Evolutionary conservation across 2,329 filamentous ascomycete genomes (phyloP), one percentile per base, ranked within the genome.

Genomic region (Beauveria rudraprayagi): DNA sequence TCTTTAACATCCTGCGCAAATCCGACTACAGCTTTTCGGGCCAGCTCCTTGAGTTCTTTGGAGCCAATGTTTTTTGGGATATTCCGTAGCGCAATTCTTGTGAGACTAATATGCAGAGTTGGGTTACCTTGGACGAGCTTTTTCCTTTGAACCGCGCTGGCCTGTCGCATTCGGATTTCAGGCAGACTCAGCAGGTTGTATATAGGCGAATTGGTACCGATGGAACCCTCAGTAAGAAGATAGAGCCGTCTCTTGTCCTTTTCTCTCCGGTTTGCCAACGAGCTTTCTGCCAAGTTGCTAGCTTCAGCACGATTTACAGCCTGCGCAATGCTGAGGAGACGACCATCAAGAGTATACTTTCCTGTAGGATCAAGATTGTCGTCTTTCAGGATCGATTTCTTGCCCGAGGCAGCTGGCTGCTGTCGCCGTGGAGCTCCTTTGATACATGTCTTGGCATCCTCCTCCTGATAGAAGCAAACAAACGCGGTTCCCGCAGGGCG

Each of bases 401-500:
- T 89, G 63, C 83, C 76, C 17, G 78, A 74, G n/a, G 78, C 70
- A 10, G 75, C 65, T 1, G 75, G 68, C 22, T 79, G 75, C 62
- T 80, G 76, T 34, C 78, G 73, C 28, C 82, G 84, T 0, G 94
- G 94, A 1, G 92, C 90, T 16, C 79, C 81, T 65, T 86, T 87
- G 64, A 97, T 78, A 71, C 94, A 97, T 22, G 80, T 73, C 70
- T 87, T 85, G 65, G 88, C 90, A 70, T 96, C 91, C 22, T 88
- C 84, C 43, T 80, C 77, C 55, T 88, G 87, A 75, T 87, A 88
- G 76, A 99, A 99, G 76, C 91, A 96, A 34, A 97, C 93, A 69
- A 99, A 99, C 4, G 89, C 94, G 37, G 93, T 97, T 28, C 94
- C 94, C 53, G 90, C 91, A 2, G 94, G 91, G 56, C 91, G 87